phyloP scores from a whole-genome alignment of 2,329 filamentous ascomycete genomes.

The Lecanicillium sp. region DNA sequence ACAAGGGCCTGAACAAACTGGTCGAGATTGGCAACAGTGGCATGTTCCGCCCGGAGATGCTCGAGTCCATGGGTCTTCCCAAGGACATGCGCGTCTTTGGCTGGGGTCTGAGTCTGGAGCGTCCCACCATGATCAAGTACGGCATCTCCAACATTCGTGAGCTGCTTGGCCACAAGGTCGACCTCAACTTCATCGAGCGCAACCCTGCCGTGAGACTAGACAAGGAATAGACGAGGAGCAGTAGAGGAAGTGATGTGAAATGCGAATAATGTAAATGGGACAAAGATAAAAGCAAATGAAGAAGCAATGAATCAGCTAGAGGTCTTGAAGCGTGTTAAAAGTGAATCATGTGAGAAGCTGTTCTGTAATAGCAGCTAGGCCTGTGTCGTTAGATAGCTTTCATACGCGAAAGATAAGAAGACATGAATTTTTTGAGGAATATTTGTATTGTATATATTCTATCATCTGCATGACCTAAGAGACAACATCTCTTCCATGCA shows the following conservation, averaged over 20 bases:
- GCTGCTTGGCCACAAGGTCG: slow-evolving; percentile 89
- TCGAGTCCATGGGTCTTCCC: slow-evolving; percentile 88
- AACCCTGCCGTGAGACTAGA: slow-evolving; percentile 88
- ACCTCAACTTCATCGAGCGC: slow-evolving; percentile 83
- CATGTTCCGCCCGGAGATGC: slow-evolving; percentile 98
- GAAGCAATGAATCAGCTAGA: slow-evolving; percentile 1
- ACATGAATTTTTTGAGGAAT: too few species aligned
- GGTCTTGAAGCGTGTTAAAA: not conserved
- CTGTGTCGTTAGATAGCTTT: too few species aligned
- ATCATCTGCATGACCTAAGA: not conserved
- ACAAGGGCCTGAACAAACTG: slow-evolving; percentile 75
- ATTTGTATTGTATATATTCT: not conserved
- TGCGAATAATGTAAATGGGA: slow-evolving; percentile 1
- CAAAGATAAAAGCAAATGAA: slow-evolving; percentile 5
- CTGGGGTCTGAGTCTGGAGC: slow-evolving; percentile 84
- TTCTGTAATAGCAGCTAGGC: too few species aligned
- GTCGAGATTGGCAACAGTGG: slow-evolving; percentile 97
- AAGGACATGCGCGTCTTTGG: slow-evolving; percentile 91
- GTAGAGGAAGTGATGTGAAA: slow-evolving; percentile 3
- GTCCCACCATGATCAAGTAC: slow-evolving; percentile 98
- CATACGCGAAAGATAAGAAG: too few species aligned
- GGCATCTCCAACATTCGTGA: slow-evolving; percentile 85
- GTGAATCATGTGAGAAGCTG: not conserved
- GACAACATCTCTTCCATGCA: not conserved
- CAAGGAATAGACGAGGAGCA: slow-evolving; percentile 53